Conservation (phyloP, 1,284 basidiomycete genomes). For the Sporisorium scitamineum region DNA sequence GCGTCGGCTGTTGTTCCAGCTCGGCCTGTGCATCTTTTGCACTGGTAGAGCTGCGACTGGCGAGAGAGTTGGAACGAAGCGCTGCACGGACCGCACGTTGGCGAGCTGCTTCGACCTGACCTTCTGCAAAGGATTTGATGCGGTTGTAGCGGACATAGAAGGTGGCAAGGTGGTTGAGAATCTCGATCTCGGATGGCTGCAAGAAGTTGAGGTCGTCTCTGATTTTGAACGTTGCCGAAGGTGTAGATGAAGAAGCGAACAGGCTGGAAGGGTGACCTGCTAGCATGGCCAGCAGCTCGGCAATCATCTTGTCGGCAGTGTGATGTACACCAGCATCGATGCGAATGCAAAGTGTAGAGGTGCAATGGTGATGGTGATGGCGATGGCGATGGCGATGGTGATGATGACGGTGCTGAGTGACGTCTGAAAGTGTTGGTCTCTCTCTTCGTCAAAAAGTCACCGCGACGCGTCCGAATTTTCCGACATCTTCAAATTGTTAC, state of each 20-base stretch:
- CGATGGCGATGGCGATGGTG: slow-evolving; percentile 2
- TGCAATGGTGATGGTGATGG: not conserved
- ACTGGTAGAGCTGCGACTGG: slow-evolving; percentile 12
- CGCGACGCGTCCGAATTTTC: slow-evolving; percentile 32
- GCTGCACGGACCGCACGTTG: slow-evolving; percentile 45
- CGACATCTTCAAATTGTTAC: slow-evolving; percentile 5
- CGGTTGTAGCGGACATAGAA: slow-evolving; percentile 41
- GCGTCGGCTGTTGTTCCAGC: slow-evolving; percentile 36
- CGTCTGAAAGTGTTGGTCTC: slow-evolving; percentile 35
- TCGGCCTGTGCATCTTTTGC: slow-evolving; percentile 21
- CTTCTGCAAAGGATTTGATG: slow-evolving; percentile 44
- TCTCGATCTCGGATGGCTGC: slow-evolving; percentile 47
- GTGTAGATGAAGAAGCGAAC: slow-evolving; percentile 40
- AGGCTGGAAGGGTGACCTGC: slow-evolving; percentile 53
- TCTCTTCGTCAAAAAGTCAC: slow-evolving; percentile 4
- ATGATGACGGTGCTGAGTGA: not conserved
- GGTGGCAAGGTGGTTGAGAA: slow-evolving; percentile 47
- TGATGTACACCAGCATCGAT: not conserved
- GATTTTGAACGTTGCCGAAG: slow-evolving; percentile 19
- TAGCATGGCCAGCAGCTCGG: slow-evolving; percentile 50
- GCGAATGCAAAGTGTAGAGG: not conserved
- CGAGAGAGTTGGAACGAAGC: slow-evolving; percentile 33
- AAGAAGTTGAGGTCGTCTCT: slow-evolving; percentile 41
- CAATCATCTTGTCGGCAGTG: slow-evolving; percentile 26
- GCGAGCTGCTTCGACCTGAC: slow-evolving; percentile 41